Conservation (phyloP, 164 flowering plant species). For the Vitis rupestris region DNA sequence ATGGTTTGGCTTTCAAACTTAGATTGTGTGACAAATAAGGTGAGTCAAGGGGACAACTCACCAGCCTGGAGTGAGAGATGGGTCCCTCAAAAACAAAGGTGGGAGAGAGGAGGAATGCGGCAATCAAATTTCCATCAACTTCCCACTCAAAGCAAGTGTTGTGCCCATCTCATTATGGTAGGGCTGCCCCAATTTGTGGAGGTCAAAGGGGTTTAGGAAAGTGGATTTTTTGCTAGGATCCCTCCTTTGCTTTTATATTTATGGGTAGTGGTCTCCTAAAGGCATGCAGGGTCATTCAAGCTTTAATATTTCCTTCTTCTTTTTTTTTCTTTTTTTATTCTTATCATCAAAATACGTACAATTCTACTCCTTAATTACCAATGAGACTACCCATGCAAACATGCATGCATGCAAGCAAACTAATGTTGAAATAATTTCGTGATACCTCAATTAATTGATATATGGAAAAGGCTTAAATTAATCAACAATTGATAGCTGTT, state of each 20-base stretch:
- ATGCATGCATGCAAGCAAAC: no score
- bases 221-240: slow-evolving; percentile 23
- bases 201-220: slow-evolving; percentile 30
- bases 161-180: slow-evolving; percentile 24
- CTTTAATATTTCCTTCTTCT: not conserved
- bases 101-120: slow-evolving; percentile 11
- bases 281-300: slow-evolving; percentile 21
- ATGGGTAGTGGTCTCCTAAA: slow-evolving; percentile 31
- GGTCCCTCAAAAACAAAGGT: slow-evolving; percentile 5
- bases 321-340: no score
- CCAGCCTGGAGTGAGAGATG: slow-evolving; percentile 3
- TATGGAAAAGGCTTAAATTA: no score
- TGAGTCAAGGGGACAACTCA: slow-evolving; percentile 5
- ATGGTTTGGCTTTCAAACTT: not conserved
- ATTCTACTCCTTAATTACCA: no score
- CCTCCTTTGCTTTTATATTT: slow-evolving; percentile 6
- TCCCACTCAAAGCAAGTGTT: slow-evolving; percentile 22
- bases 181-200: slow-evolving; percentile 29
- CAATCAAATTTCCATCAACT: slow-evolving; percentile 10
- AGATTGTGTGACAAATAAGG: not conserved
- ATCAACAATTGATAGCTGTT: no score
- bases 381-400: no score
- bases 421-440: no score
- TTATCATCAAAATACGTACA: no score
- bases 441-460: no score